These are phyloP conservation scores for Russula sp. DNA, from an alignment of 768 basidiomycete species.

Conservation along the genomic window DNA sequence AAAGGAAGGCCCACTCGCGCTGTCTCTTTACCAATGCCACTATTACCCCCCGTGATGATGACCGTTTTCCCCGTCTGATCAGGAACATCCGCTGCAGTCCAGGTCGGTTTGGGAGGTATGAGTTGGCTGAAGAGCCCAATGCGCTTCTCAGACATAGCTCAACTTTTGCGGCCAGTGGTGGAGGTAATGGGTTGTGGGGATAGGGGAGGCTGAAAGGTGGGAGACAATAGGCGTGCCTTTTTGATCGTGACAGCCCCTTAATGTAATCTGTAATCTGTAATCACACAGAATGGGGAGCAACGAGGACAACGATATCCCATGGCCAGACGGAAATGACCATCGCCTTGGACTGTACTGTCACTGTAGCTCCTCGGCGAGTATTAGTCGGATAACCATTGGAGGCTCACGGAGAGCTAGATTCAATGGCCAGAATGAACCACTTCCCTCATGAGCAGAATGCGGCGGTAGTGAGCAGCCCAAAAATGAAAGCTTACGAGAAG, in stretches of 20 bases:
- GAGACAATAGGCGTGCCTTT: background rate
- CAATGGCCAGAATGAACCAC: no score
- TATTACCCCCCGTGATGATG: slow-evolving; percentile 28
- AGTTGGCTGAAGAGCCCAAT: slow-evolving; percentile 14
- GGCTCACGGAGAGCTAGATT: no score
- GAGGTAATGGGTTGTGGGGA: background rate
- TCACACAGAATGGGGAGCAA: no score
- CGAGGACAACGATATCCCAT: no score
- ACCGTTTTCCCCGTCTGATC: slow-evolving; percentile 27
- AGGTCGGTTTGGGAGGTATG: slow-evolving; percentile 15
- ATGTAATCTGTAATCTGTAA: background rate
- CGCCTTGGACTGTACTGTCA: no score
- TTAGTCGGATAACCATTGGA: no score
- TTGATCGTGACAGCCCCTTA: background rate
- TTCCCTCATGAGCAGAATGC: no score
- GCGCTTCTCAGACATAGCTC: slow-evolving; percentile 9
- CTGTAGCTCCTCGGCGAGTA: no score
- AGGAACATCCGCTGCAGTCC: slow-evolving; percentile 24
- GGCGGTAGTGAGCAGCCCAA: no score
- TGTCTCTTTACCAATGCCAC: slow-evolving; percentile 25
- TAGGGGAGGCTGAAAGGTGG: background rate
- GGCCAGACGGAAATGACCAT: no score
- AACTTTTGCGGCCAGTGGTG: background rate
- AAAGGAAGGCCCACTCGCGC: background rate
- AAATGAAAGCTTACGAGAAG: no score